Conservation (phyloP, 768 basidiomycete genomes). For the Leccinum subtestaceum region DNA sequence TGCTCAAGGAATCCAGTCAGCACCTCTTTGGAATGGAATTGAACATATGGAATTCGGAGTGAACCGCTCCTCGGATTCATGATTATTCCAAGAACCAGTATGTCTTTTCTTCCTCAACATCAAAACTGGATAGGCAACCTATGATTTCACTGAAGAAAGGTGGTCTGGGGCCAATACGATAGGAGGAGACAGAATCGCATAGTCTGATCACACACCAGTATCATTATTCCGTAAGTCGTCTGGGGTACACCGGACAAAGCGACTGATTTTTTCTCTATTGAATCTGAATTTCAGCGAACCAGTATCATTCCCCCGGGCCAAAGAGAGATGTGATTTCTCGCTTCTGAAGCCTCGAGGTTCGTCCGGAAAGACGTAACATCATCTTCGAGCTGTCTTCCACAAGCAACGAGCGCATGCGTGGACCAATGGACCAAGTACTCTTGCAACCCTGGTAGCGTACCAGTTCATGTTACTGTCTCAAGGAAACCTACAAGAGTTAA, state of each 20-base stretch:
- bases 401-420: background rate
- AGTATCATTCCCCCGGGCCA: background rate
- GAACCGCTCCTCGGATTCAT: background rate
- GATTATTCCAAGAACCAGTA: too few species aligned
- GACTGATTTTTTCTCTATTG: background rate
- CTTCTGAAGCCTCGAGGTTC: background rate
- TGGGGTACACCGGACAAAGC: background rate
- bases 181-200: background rate
- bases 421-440: background rate
- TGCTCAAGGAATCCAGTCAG: slow-evolving; percentile 2
- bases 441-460: background rate
- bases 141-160: background rate
- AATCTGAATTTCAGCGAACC: background rate
- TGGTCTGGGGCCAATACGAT: too few species aligned
- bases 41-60: background rate
- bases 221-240: background rate
- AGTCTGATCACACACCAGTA: background rate
- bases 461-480: background rate
- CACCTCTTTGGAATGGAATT: slow-evolving; percentile 5
- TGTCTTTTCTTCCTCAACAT: background rate
- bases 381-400: background rate
- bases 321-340: background rate
- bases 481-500: background rate
- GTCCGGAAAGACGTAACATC: background rate
- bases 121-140: background rate